phyloP scores from a whole-genome alignment of 2,329 filamentous ascomycete species.

The Trichophyton rubrum region DNA sequence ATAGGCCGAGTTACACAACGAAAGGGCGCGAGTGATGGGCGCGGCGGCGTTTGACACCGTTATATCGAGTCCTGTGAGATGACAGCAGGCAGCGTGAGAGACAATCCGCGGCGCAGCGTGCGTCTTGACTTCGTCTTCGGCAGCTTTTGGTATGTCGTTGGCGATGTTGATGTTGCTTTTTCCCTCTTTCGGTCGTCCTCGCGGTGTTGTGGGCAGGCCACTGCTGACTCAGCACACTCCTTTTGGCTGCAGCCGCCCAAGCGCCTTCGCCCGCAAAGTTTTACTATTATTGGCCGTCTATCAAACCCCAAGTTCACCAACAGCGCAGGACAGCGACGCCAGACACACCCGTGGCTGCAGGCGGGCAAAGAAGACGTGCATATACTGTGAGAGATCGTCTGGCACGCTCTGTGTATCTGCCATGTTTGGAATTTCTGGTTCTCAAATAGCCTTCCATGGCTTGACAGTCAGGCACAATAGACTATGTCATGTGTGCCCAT shows the following conservation, averaged over 20 bases:
- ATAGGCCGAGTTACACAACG: neutral
- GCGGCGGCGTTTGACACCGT: neutral
- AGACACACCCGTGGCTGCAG: no score
- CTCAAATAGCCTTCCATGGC: neutral
- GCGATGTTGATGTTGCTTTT: neutral
- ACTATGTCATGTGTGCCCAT: neutral
- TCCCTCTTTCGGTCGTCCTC: neutral
- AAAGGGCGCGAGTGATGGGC: neutral
- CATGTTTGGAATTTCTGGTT: neutral
- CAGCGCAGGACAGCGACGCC: no score
- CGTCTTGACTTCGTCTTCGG: neutral
- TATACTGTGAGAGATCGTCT: no score
- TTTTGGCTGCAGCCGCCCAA: neutral
- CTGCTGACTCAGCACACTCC: neutral
- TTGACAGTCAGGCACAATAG: neutral
- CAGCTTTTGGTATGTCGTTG: neutral
- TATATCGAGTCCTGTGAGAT: neutral
- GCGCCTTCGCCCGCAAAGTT: no score
- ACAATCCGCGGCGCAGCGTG: neutral
- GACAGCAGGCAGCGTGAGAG: neutral
- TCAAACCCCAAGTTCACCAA: no score
- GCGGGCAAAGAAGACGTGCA: no score
- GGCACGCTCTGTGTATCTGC: neutral
- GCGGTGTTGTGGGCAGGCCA: neutral
- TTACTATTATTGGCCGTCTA: no score